phyloP scores from a whole-genome alignment of 169 alveolate species.

The Eimeria praecox region DNA sequence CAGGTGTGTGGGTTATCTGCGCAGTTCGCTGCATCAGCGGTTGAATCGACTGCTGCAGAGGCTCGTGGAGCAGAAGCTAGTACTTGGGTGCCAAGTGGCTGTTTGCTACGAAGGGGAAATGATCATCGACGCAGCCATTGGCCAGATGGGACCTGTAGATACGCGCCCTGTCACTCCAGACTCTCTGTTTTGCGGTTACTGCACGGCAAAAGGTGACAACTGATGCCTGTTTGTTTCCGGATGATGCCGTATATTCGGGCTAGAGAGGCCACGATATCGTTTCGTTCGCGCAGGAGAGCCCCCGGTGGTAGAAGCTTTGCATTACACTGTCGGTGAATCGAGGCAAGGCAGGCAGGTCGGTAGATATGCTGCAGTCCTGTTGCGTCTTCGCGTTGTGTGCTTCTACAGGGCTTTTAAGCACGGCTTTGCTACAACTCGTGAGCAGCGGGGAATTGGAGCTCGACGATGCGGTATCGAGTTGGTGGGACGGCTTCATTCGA shows the following conservation, averaged over 20 bases:
- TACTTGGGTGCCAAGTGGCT: constrained; percentile 86
- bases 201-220: constrained; percentile 66
- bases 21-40: constrained; percentile 80
- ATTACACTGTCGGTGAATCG: neutral
- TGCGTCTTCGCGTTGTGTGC: neutral
- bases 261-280: neutral
- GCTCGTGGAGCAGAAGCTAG: constrained; percentile 62
- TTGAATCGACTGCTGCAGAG: constrained; percentile 70
- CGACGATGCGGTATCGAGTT: constrained; percentile 86
- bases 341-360: neutral
- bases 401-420: constrained; percentile 83
- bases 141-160: constrained; percentile 86
- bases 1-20: neutral
- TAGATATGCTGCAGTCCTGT: neutral
- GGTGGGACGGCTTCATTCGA: constrained; percentile 90
- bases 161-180: constrained; percentile 82
- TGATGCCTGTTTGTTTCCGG: neutral
- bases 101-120: constrained; percentile 83
- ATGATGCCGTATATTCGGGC: neutral
- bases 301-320: neutral
- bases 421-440: constrained; percentile 86
- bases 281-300: neutral
- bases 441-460: constrained; percentile 81
- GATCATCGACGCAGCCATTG: constrained; percentile 82
- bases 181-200: constrained; percentile 81